Evolutionary conservation across 257 asterid species (phyloP).

Genomic region (Rauvolfia tetraphylla): DNA sequence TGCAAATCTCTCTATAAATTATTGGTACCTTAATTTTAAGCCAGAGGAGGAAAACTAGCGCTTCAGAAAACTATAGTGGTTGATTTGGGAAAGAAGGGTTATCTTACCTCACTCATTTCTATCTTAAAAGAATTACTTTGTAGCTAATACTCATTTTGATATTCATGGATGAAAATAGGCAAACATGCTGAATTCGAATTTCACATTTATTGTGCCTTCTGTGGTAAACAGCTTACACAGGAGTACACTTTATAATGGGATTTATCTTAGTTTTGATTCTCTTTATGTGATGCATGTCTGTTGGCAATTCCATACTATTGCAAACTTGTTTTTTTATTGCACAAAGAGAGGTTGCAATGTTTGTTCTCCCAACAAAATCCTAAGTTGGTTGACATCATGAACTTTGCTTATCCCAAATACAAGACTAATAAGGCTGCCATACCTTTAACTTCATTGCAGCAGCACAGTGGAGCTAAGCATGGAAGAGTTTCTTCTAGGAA

Average conservation of each 20-base stretch:
- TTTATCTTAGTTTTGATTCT: neutral
- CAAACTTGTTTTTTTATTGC: neutral
- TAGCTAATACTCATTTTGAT: too few species aligned
- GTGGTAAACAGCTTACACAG: neutral
- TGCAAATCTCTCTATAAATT: neutral
- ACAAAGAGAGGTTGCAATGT: neutral
- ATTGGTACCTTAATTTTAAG: neutral
- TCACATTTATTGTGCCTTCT: neutral
- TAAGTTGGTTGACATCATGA: neutral
- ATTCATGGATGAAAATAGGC: neutral
- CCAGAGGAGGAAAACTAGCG: neutral
- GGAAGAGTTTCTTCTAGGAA: slow-evolving; percentile 50
- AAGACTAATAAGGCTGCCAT: neutral
- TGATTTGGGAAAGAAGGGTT: too few species aligned
- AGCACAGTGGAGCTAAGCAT: slow-evolving; percentile 43
- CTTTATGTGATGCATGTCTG: neutral
- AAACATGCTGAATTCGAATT: neutral
- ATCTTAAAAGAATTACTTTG: neutral
- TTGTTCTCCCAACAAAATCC: neutral
- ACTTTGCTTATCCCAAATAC: neutral
- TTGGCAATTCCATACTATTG: neutral
- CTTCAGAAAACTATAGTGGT: neutral
- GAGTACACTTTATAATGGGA: too few species aligned
- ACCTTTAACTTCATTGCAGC: slow-evolving; percentile 22
- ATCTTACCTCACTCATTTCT: neutral